A percentile compares a stretch with the other conserved stretches of the same genome.
Conservation (phyloP, 306 rosid species). For the Castanea crenata region DNA sequence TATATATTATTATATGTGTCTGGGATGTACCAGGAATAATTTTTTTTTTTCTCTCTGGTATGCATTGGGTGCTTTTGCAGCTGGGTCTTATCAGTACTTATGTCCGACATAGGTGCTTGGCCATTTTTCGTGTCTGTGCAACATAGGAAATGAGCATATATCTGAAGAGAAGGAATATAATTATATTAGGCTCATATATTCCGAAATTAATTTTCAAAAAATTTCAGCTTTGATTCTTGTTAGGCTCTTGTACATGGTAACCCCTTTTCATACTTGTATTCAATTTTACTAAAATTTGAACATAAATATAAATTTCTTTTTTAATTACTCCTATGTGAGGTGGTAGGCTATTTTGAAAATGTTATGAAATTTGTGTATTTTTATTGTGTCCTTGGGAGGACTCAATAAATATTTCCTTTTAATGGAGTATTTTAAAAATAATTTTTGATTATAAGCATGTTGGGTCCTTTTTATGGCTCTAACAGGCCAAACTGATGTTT, state of each 20-base stretch:
- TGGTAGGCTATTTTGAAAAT: too few species aligned
- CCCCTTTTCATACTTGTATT: not conserved
- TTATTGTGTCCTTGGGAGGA: too few species aligned
- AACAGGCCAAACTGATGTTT: not conserved
- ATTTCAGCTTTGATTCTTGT: not conserved
- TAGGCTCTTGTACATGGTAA: too few species aligned
- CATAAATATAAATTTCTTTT: not conserved
- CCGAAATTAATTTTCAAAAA: not conserved
- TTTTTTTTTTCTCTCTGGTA: not conserved
- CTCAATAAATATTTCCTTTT: too few species aligned
- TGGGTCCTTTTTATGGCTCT: not conserved
- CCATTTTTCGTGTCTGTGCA: too few species aligned
- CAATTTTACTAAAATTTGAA: not conserved
- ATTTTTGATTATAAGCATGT: not conserved
- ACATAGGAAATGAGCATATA: too few species aligned
- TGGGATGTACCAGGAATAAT: not conserved
- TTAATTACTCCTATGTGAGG: too few species aligned
- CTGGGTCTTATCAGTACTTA: too few species aligned
- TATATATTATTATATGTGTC: not conserved
- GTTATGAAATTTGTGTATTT: too few species aligned
- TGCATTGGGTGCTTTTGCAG: not conserved
- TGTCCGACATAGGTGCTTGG: too few species aligned
- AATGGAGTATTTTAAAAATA: too few species aligned
- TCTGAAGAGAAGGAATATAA: too few species aligned
- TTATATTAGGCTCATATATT: not conserved